Percentiles rank a stretch among this genome's conserved stretches.
These are phyloP conservation scores for Aspergillus uvarum DNA, from an alignment of 2,329 filamentous ascomycete genomes.

Conservation along the genomic window DNA sequence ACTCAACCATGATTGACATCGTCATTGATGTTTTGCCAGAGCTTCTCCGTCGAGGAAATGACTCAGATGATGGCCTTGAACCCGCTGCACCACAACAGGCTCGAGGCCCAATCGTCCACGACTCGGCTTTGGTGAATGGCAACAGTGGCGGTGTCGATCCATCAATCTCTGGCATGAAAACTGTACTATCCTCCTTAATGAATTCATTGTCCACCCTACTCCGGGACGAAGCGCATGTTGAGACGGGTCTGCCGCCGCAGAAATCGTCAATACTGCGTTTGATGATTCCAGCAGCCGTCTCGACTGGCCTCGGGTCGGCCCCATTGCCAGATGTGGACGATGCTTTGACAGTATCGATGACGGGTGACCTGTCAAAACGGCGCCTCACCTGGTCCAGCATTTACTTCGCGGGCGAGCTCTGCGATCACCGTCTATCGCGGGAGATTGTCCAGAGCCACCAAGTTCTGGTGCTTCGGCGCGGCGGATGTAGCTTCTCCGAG, in stretches of 20 bases:
- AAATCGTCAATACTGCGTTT: constrained; percentile 37
- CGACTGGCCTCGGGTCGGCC: constrained; percentile 59
- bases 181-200: constrained; percentile 49
- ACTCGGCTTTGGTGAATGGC: constrained; percentile 25
- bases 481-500: constrained; percentile 77
- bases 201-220: constrained; percentile 53
- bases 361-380: constrained; percentile 41
- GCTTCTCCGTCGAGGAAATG: constrained; percentile 33
- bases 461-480: constrained; percentile 77
- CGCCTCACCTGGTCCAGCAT: constrained; percentile 68
- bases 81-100: constrained; percentile 24
- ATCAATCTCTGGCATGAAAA: constrained; percentile 38
- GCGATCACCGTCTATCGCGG: constrained; percentile 54
- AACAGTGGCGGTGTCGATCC: constrained; percentile 28
- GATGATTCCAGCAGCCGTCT: constrained; percentile 49
- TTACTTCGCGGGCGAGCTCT: constrained; percentile 71
- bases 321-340: constrained; percentile 67
- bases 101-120: constrained; percentile 20
- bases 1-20: constrained; percentile 71
- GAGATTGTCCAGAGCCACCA: constrained; percentile 61
- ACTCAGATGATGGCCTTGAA: constrained; percentile 31
- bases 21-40: constrained; percentile 59
- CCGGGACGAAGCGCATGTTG: constrained; percentile 41
- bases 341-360: constrained; percentile 38
- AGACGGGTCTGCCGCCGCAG: constrained; percentile 27